A percentile compares a stretch with the other conserved stretches of the same genome.
Evolutionary conservation across 345 rosid genomes (phyloP).

Genomic region (Psidium friedrichsthalianum): DNA sequence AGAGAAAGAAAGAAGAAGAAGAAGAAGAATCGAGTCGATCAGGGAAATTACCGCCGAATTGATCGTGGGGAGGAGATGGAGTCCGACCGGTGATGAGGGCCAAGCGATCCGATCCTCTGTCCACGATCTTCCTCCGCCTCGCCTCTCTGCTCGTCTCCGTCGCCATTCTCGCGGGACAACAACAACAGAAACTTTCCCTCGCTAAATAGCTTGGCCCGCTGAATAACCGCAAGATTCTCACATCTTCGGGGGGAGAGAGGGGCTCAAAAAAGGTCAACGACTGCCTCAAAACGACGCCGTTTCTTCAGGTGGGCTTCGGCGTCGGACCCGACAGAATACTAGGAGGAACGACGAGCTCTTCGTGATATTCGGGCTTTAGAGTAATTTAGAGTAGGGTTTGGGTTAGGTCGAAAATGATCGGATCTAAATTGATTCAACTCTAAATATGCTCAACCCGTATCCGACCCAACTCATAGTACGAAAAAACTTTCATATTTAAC

Average conservation of each 20-base stretch:
- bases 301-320: neutral
- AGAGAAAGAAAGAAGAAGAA: neutral
- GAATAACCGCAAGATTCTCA: neutral
- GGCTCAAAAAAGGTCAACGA: neutral
- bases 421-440: no score
- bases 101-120: conserved; percentile 43
- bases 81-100: conserved; percentile 39
- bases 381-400: no score
- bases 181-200: neutral
- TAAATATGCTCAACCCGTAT: no score
- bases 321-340: neutral
- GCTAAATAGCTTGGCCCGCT: neutral
- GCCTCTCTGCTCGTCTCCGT: conserved; percentile 14
- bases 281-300: neutral
- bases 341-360: neutral
- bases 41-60: neutral
- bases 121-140: conserved; percentile 38
- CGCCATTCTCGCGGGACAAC: neutral
- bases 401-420: no score
- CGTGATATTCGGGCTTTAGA: neutral
- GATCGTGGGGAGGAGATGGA: conserved; percentile 1
- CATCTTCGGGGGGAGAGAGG: neutral
- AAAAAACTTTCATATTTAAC: no score
- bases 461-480: no score
- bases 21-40: neutral